phyloP scores from a whole-genome alignment of 2,329 filamentous ascomycete species.

The Bertia moriformis region DNA sequence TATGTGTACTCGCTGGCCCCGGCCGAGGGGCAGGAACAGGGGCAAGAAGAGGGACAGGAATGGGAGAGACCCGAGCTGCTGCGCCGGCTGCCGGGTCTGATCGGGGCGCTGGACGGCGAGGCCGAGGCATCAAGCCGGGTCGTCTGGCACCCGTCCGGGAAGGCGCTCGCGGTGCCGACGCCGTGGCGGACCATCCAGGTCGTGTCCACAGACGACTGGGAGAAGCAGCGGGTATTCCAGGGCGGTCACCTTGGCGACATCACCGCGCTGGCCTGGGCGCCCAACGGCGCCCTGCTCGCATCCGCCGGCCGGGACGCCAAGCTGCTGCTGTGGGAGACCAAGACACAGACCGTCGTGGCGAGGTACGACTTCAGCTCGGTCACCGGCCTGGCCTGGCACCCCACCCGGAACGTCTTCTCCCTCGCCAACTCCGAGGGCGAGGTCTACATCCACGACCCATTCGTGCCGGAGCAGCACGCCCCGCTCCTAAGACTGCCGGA shows the following conservation, averaged over 20 bases:
- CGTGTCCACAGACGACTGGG: conserved; percentile 80
- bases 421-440: conserved; percentile 90
- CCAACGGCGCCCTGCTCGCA: conserved; percentile 78
- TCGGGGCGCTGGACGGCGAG: conserved; percentile 64
- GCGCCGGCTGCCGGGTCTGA: conserved; percentile 72
- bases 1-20: conserved; percentile 78
- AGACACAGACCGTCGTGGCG: conserved; percentile 68
- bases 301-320: conserved; percentile 55
- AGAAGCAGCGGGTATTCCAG: conserved; percentile 65
- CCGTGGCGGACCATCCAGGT: conserved; percentile 71
- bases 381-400: conserved; percentile 80
- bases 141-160: conserved; percentile 87
- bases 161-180: conserved; percentile 76
- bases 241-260: conserved; percentile 73
- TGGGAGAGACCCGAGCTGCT: conserved; percentile 69
- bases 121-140: conserved; percentile 61
- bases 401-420: conserved; percentile 71
- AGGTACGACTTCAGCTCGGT: conserved; percentile 71
- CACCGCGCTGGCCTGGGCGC: conserved; percentile 81
- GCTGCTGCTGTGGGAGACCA: conserved; percentile 75
- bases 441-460: conserved; percentile 73
- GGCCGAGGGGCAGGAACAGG: too few relatives aligned
- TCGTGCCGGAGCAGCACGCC: conserved; percentile 42
- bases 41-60: too few relatives aligned
- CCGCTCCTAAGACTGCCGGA: conserved; percentile 38